Evolutionary conservation across 306 rosid species (phyloP).

Genomic region (Casuarina equisetifolia): DNA sequence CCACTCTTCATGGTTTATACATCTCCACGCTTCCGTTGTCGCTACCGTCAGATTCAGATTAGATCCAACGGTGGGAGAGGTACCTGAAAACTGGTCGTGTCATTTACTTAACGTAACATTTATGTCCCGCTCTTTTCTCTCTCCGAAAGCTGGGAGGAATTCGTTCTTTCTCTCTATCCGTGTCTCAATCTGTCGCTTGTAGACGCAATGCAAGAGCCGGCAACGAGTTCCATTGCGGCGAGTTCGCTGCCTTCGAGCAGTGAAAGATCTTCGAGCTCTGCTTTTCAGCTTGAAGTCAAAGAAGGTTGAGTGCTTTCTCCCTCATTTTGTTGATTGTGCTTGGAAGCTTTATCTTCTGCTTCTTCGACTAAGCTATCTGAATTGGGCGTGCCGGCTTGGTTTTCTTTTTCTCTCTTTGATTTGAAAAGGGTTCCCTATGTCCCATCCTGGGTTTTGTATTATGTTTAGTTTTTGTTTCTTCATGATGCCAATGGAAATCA

Average conservation of each 20-base stretch:
- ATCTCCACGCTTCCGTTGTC: slow-evolving; percentile 50
- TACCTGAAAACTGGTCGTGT: neutral
- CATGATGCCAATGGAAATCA: neutral
- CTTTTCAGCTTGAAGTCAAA: slow-evolving; percentile 46
- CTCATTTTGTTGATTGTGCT: neutral
- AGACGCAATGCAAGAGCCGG: slow-evolving; percentile 47
- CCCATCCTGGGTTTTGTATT: neutral
- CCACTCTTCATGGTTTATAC: slow-evolving; percentile 47
- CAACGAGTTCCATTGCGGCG: slow-evolving; percentile 57
- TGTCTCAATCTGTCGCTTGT: slow-evolving; percentile 10
- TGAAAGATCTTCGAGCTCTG: slow-evolving; percentile 68
- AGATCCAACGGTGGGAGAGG: slow-evolving; percentile 31
- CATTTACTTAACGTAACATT: slow-evolving; percentile 11
- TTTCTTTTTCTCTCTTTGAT: neutral
- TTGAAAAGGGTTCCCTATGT: neutral
- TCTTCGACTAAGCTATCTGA: neutral
- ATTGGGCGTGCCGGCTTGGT: neutral
- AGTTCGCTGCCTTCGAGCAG: slow-evolving; percentile 68
- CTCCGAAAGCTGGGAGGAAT: neutral
- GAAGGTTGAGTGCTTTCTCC: slow-evolving; percentile 1
- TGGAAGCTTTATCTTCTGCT: neutral
- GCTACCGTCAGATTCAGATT: slow-evolving; percentile 25
- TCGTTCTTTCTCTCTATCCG: neutral
- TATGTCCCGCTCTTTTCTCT: slow-evolving; percentile 38
- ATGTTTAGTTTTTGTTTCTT: neutral